Base-by-base conservation (phyloP, 2,329 filamentous ascomycete species). In the Aulographum hederae region DNA sequence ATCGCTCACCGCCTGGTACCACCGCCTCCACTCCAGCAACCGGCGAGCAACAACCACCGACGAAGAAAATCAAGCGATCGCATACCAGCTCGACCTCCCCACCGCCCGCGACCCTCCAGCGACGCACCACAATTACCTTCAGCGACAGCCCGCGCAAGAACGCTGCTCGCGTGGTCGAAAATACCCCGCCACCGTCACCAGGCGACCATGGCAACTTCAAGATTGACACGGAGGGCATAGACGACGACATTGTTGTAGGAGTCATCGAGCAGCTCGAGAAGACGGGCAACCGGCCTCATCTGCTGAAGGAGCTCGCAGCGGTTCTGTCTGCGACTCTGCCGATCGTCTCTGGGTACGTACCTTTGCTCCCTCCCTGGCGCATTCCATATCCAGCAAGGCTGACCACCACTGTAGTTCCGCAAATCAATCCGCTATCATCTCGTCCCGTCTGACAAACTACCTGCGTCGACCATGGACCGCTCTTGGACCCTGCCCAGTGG, bases 381-480 rank as follows among this genome's bases (percentile, higher is more conserved):
- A n/a, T n/a, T 8, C 8, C 21, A 25, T 25, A 25, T 8, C 8
- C 21, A 25, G 8, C 8, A n/a, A 25, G 43, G 35, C 43, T 54
- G 44, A 55, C 52, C 39, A 46, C 33, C 31, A 43, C 20, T 40
- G 34, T 51, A 95, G 89, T 57, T 95, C 89, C 41, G 84, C 86
- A 32, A 95, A 95, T 51, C 86, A 85, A 34, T 82, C 80, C 47
- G 86, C 89, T 35, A 82, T 98, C 45, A 85, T 98, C 43, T 93
- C 85, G 2, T 94, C 89, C 28, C 77, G 89, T 45, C 65, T 98
- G 32, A 77, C 84, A 26, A 72, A 78, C 20, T 98, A 91, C 56
- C 66, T 94, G 47, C 91, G 92, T 60, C 80, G 89, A 42, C 58
- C 79, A 33, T 78, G 69, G 85, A 79, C 72, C 18, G 71, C 77